Evolutionary conservation across 2,329 filamentous ascomycete species (phyloP).

Genomic region (Pestalotiopsis sp.): DNA sequence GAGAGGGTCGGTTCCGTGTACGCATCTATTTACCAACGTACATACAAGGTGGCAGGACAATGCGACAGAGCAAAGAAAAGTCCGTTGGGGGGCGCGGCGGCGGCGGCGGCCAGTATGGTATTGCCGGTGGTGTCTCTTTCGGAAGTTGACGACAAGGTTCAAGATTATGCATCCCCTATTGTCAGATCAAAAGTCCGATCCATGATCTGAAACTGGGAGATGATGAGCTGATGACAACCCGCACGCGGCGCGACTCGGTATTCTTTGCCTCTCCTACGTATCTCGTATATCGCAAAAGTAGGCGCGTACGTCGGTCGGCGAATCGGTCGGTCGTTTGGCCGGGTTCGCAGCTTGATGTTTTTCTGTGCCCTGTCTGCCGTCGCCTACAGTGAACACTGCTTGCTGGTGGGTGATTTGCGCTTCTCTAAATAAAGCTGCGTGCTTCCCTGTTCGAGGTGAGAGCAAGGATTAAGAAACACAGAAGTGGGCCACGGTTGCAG

Average conservation of each 20-base stretch:
- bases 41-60: not conserved
- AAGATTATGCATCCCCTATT: not conserved
- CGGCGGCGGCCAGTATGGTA: no score
- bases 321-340: no score
- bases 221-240: conserved; percentile 3
- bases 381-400: no score
- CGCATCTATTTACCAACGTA: not conserved
- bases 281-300: no score
- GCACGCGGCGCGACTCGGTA: not conserved
- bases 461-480: no score
- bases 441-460: no score
- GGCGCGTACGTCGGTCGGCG: no score
- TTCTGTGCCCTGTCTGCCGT: no score
- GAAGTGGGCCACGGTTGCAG: no score
- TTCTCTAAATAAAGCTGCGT: not conserved
- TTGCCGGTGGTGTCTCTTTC: not conserved
- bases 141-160: not conserved
- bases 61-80: not conserved
- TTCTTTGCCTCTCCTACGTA: not conserved
- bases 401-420: no score
- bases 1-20: not conserved
- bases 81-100: not conserved
- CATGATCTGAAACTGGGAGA: not conserved
- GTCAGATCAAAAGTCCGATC: not conserved
- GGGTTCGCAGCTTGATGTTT: no score